Evolutionary conservation across 108 stramenopile species (phyloP).

Genomic region (Nannochloropsis granulata): DNA sequence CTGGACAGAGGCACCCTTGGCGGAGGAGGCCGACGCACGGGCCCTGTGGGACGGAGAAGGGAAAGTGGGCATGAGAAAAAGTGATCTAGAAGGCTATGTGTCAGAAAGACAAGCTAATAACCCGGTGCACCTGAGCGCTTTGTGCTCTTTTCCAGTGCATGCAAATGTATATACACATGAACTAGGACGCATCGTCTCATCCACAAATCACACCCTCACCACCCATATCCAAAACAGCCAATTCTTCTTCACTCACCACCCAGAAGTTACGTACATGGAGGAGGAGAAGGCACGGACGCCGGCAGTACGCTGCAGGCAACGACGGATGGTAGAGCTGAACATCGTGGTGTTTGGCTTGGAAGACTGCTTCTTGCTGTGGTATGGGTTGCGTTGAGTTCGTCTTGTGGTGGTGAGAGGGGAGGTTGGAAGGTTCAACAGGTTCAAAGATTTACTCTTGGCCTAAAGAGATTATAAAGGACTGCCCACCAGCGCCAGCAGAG

Average conservation of each 20-base stretch:
- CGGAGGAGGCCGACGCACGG: background rate
- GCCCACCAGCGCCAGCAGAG: too few species aligned
- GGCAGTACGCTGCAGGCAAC: background rate
- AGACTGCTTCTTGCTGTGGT: background rate
- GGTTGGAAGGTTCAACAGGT: background rate
- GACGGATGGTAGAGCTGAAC: background rate
- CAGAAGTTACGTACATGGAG: background rate
- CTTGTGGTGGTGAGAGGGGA: background rate
- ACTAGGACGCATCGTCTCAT: background rate
- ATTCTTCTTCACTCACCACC: too few species aligned
- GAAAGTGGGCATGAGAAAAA: background rate
- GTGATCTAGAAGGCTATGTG: background rate
- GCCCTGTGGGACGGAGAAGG: background rate
- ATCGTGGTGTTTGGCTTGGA: background rate
- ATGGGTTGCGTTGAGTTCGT: background rate
- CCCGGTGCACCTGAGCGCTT: background rate
- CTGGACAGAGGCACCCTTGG: background rate
- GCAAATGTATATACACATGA: background rate
- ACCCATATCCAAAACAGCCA: too few species aligned
- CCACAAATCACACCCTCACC: background rate
- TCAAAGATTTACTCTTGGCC: too few species aligned
- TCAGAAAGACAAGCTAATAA: background rate
- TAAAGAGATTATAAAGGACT: too few species aligned
- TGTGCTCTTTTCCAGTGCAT: background rate
- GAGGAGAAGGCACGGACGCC: background rate